Base-by-base conservation (phyloP, 176 grass and related monocot species). In the Carex kokanica region DNA sequence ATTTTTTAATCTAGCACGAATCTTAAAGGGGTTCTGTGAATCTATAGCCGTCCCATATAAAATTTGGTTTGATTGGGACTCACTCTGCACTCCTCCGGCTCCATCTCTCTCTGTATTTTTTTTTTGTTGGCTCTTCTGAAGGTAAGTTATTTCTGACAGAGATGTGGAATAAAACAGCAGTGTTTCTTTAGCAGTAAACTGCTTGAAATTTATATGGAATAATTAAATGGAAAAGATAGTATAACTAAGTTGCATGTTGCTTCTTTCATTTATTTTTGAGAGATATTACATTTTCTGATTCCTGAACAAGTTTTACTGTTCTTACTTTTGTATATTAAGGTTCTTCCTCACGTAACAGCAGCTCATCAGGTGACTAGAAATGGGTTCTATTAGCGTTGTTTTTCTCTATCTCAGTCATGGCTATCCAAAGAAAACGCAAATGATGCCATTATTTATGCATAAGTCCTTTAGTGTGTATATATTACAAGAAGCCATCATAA, bases 311-410 rank as follows among this genome's bases (percentile, higher is more conserved):
- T 7, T 61, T 38, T 18, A 63, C 10, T 63, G 8, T 81, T 64
- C 6, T 40, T 73, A 2, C 9, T 72, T 72, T 49, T 73, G 69
- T 41, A 2, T 21, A 51, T 73, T 24, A 73, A 81, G 78, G 60
- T 81, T 63, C 78, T 23, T 81, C 78, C 18, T 62, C 59, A 3
- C 18, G 40, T 82, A 65, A 23, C 36, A 82, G 60, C 79, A 49
- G 36, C 21, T 82, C 79, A 65, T 82, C 79, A 64, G 45, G 38
- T 64, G 79, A 82, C 31, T 82, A 82, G 59, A 82, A 64, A 16
- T n/a, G 20, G 18, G 1, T 27, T 56, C 2, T 41, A 1, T 41
- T 80, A 80, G 41, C 11, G 15, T 70, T 43, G 17, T 3, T 29
- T 27, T 54, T 54, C 23, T 53, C 23, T 23, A 31, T 75, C 72